Percentiles rank a stretch among this genome's conserved stretches.
phyloP scores from a whole-genome alignment of 139 green algal genomes.

The Zygnema circumcarinatum region DNA sequence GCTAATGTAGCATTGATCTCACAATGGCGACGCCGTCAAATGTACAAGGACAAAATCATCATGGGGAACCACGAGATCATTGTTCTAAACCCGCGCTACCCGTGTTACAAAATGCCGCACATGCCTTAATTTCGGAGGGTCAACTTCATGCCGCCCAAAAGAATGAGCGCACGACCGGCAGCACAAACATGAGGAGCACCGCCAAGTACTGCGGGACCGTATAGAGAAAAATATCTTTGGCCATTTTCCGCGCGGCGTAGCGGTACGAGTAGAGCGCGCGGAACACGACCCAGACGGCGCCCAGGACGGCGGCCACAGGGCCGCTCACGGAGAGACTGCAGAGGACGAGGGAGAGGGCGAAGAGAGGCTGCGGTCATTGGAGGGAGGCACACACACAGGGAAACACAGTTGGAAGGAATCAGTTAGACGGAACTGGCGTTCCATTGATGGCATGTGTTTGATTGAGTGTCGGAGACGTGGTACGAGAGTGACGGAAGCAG shows the following conservation, averaged over 20 bases:
- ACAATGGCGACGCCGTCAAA: too few relatives aligned
- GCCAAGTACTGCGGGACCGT: constrained; percentile 19
- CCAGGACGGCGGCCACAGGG: constrained; percentile 6
- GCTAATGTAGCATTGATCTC: too few relatives aligned
- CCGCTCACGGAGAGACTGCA: neutral
- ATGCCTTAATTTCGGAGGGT: too few relatives aligned
- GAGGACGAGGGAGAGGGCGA: constrained; percentile 22
- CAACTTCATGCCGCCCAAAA: too few relatives aligned
- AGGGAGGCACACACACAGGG: neutral
- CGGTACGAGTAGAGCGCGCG: neutral
- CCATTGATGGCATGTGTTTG: neutral
- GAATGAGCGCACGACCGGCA: neutral
- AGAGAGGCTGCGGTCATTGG: constrained; percentile 19
- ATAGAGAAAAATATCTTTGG: constrained; percentile 14
- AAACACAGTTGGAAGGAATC: neutral
- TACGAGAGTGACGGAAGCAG: too few relatives aligned
- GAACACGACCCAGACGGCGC: constrained; percentile 28
- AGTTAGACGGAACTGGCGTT: neutral
- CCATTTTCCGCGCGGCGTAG: neutral
- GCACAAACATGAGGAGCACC: constrained; percentile 3
- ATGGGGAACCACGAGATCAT: too few relatives aligned
- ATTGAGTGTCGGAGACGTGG: neutral
- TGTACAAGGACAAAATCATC: too few relatives aligned
- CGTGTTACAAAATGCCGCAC: too few relatives aligned
- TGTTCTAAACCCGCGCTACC: too few relatives aligned